A percentile compares a stretch with the other conserved stretches of the same genome.
Evolutionary conservation across 2,329 filamentous ascomycete species (phyloP).

Genomic region (Exophiala aquamarina): DNA sequence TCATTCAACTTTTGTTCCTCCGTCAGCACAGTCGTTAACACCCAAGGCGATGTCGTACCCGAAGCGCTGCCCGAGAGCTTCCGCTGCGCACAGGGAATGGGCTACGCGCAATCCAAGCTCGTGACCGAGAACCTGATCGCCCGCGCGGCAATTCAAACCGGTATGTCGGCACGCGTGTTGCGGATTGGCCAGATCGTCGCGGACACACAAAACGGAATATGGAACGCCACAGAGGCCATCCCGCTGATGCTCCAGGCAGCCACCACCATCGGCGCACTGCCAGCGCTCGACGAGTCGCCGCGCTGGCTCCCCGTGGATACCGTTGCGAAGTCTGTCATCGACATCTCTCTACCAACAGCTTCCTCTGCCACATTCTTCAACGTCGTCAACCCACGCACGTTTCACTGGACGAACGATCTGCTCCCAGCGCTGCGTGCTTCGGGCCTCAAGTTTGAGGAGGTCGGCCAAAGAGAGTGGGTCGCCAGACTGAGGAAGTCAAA

Average conservation of each 20-base stretch:
- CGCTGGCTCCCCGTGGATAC: constrained; percentile 47
- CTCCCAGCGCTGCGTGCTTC: constrained; percentile 52
- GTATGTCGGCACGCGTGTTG: constrained; percentile 41
- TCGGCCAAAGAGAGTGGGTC: constrained; percentile 32
- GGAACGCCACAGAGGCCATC: constrained; percentile 55
- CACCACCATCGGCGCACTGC: constrained; percentile 46
- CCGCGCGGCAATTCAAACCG: constrained; percentile 19
- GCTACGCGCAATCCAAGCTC: constrained; percentile 60
- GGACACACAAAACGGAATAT: constrained; percentile 47
- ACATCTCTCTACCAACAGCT: constrained; percentile 26
- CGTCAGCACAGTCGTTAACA: constrained; percentile 38
- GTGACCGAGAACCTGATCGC: constrained; percentile 55
- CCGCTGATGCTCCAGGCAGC: constrained; percentile 51
- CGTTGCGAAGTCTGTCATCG: constrained; percentile 32
- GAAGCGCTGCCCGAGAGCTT: constrained; percentile 15
- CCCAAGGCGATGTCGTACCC: constrained; percentile 6
- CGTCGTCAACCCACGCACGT: constrained; percentile 51
- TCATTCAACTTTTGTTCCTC: constrained; percentile 55
- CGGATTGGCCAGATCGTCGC: constrained; percentile 54
- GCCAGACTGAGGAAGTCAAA: constrained; percentile 45
- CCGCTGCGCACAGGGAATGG: constrained; percentile 35
- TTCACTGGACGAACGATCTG: constrained; percentile 46
- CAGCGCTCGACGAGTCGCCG: constrained; percentile 43
- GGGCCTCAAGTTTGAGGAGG: constrained; percentile 37
- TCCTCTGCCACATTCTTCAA: constrained; percentile 46